Evolutionary conservation across 106 monocot genomes (phyloP), one percentile per base, ranked within the genome.

Genomic region (Acanthochlamys bracteata): DNA sequence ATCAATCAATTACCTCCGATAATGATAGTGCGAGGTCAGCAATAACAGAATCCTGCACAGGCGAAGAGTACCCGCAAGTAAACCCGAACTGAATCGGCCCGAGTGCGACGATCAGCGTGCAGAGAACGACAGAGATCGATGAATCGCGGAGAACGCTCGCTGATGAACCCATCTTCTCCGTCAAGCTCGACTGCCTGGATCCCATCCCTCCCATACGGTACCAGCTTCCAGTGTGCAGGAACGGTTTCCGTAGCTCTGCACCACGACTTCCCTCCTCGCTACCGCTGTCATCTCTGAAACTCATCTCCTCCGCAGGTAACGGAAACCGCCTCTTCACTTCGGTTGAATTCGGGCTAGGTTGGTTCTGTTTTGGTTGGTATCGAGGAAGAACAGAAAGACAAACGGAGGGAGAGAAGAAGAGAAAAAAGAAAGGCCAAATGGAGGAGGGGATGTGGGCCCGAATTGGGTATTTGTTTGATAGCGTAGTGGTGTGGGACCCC

Each of bases 31-130:
- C 60, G 54, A 95, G 90, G 57, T 95, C 94, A 3, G 14, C 0
- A 39, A 90, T 84, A 67, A 95, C 80, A 60, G 58, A 81, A 26
- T 81, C 73, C 74, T 95, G 90, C 16, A 89, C 84, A 17, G 94
- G 94, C 26, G 90, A 95, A 13, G 86, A 90, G 76, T 74, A 95
- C 1, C 94, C 94, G 33, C 86, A 78, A 27, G 94, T 95, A 84
- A 90, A 95, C 8, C 94, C 94, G 66, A 90, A 95, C 71, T 95
- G 94, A 75, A 95, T 95, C 15, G 94, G 90, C 19, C 94, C 94
- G 72, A 95, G 89, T 24, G 90, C 90, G 59, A 86, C 90, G 82
- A 95, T 86, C 65, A 95, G 75, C 10, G 86, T 87, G 71, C 94
- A 95, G 69, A 95, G 79, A 20, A 95, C 70, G 60, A 84, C 90